phyloP scores from a whole-genome alignment of 352 stramenopile genomes.

The Globisporangium lucens region DNA sequence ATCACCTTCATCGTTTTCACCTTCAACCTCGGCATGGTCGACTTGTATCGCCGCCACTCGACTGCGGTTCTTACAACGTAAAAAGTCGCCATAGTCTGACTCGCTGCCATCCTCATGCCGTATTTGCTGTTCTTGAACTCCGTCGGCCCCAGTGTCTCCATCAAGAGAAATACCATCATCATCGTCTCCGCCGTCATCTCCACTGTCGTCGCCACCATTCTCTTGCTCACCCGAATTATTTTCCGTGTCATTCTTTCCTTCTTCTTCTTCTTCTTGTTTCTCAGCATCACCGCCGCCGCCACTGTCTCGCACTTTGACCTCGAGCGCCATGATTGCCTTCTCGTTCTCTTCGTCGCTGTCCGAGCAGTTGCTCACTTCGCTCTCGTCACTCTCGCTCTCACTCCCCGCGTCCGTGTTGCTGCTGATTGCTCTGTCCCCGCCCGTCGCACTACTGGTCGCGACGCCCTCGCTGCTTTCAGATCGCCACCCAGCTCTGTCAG shows the following conservation, averaged over 20 bases:
- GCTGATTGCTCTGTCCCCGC: neutral
- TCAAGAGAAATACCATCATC: neutral
- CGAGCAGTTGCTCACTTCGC: constrained; percentile 70
- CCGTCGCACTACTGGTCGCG: neutral
- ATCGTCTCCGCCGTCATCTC: neutral
- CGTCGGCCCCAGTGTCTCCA: neutral
- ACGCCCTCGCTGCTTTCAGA: neutral
- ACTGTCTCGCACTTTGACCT: constrained; percentile 19
- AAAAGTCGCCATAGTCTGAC: too few species aligned
- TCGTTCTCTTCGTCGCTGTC: constrained; percentile 58
- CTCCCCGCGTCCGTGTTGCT: constrained; percentile 8
- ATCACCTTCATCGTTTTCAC: neutral
- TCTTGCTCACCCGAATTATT: neutral
- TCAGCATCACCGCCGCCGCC: neutral
- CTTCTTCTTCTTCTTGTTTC: constrained; percentile 6
- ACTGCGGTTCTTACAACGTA: too few species aligned
- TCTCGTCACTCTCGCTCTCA: constrained; percentile 45
- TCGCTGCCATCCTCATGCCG: neutral
- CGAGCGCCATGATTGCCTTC: constrained; percentile 46
- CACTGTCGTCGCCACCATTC: neutral
- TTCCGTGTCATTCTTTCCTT: too few species aligned
- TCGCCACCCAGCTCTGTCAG: neutral
- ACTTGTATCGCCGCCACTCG: too few species aligned
- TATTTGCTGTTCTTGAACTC: neutral
- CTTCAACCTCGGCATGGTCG: constrained; percentile 15